Evolutionary conservation across 129 eudicot genomes (phyloP).

Genomic region (Logfia minima): DNA sequence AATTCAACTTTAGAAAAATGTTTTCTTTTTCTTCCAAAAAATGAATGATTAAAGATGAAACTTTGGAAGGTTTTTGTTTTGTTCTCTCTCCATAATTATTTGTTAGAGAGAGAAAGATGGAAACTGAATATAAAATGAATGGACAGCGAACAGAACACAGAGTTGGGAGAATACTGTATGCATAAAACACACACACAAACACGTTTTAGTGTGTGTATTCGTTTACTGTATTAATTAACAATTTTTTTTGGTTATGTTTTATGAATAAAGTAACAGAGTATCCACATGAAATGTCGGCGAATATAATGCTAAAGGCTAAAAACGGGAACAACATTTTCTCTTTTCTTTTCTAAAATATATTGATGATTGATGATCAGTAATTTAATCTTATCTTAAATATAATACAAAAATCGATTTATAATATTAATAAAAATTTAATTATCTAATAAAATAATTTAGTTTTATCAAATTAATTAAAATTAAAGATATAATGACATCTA

Average conservation of each 20-base stretch:
- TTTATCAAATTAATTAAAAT: too few relatives aligned
- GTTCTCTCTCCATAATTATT: background rate
- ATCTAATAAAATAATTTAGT: too few relatives aligned
- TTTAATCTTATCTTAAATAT: too few relatives aligned
- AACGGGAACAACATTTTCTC: background rate
- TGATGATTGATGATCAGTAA: too few relatives aligned
- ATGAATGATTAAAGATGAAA: slow-evolving; percentile 18
- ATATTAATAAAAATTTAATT: too few relatives aligned
- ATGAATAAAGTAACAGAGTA: slow-evolving; percentile 1
- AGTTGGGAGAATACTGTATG: slow-evolving; percentile 6
- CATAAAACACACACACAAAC: background rate
- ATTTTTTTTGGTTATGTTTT: background rate
- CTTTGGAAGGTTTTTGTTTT: slow-evolving; percentile 5
- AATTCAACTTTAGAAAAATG: background rate
- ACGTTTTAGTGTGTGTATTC: background rate
- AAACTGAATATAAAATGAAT: slow-evolving; percentile 29
- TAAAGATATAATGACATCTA: too few relatives aligned
- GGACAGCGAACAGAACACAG: slow-evolving; percentile 51
- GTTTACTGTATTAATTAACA: background rate
- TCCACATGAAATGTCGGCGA: slow-evolving; percentile 30
- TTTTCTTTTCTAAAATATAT: background rate
- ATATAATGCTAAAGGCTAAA: slow-evolving; percentile 27
- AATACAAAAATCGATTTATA: too few relatives aligned
- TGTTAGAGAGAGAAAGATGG: slow-evolving; percentile 16
- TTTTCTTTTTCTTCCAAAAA: background rate